Evolutionary conservation across 441 rosid genomes (phyloP), one percentile per base, ranked within the genome.

Genomic region (Brassica balearica): DNA sequence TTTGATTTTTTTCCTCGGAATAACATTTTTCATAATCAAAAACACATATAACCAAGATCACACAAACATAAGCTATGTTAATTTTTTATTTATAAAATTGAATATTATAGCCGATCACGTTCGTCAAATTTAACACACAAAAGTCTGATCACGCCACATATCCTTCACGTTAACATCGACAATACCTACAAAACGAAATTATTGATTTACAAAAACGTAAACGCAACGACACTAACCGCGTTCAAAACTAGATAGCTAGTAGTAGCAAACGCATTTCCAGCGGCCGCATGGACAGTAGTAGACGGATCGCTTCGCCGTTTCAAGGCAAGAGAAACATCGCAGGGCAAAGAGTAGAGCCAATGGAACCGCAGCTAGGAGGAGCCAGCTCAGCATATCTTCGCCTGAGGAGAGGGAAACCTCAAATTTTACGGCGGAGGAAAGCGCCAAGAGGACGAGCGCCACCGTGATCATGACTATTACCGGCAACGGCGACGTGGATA

Each of bases 391-490:
- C 46, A 36, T 5, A 64, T 61, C 68, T 68, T 72, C 88, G 0
- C 80, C 80, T 9, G 70, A 41, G 5, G 78, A 68, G 11, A 77
- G 12, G 5, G 38, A 68, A 0, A 79, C 55, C 38, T 85, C 86
- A 32, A 85, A 36, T 74, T 83, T 84, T 65, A 83, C 76, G 43
- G 71, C 75, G 67, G 86, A 81, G 25, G 87, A 86, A 2, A 84
- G 74, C 29, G 76, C 80, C 10, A 86, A 79, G 48, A 86, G 76
- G 46, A 77, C 60, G 15, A 84, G 70, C 4, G 85, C 84, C 77
- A 86, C 81, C 32, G 68, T 78, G 71, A 86, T 73, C 76, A 86
- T 66, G 12, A 83, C 74, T 72, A 84, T 64, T 19, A 86, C 87
- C 14, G 86, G 86, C 76, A 72, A 72, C n/a, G 89, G 89, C 0